Conservation (phyloP, 352 stramenopile species). For the Pythium aquatile region DNA sequence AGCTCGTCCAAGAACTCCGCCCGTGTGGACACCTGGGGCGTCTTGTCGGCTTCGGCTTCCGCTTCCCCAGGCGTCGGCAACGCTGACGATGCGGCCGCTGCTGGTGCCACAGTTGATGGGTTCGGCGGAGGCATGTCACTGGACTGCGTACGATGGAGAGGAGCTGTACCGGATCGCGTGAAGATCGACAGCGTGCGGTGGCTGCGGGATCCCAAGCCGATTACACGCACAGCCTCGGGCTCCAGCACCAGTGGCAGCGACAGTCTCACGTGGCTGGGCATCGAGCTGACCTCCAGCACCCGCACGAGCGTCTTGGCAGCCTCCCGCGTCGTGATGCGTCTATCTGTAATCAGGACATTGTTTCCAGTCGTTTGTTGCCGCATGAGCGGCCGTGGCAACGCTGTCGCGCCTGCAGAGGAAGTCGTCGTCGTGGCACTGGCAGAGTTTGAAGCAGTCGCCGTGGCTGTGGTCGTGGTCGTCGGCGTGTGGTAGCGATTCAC, state of each 20-base stretch:
- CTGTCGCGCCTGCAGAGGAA: not conserved
- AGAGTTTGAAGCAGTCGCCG: not conserved
- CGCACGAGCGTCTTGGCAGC: slow-evolving; percentile 15
- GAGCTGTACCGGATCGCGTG: not conserved
- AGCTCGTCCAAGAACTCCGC: slow-evolving; percentile 2
- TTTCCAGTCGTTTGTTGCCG: not conserved
- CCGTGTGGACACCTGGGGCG: not conserved
- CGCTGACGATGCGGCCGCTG: not conserved
- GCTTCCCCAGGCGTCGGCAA: not conserved
- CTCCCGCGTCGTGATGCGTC: slow-evolving; percentile 5
- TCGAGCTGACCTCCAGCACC: not conserved
- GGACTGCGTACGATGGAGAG: not conserved
- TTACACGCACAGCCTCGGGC: not conserved
- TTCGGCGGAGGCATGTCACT: not conserved
- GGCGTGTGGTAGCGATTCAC: not conserved
- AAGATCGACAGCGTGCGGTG: slow-evolving; percentile 1
- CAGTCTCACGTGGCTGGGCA: not conserved
- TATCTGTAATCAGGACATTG: not conserved
- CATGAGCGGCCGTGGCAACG: not conserved
- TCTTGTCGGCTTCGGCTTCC: not conserved
- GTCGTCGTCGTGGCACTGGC: not conserved
- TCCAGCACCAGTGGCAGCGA: slow-evolving; percentile 12
- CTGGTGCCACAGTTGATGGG: not conserved
- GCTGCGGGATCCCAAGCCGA: not conserved
- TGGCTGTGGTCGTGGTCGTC: not conserved